phyloP scores from a whole-genome alignment of 2,329 filamentous ascomycete genomes.

The Diplocarpon rosae region DNA sequence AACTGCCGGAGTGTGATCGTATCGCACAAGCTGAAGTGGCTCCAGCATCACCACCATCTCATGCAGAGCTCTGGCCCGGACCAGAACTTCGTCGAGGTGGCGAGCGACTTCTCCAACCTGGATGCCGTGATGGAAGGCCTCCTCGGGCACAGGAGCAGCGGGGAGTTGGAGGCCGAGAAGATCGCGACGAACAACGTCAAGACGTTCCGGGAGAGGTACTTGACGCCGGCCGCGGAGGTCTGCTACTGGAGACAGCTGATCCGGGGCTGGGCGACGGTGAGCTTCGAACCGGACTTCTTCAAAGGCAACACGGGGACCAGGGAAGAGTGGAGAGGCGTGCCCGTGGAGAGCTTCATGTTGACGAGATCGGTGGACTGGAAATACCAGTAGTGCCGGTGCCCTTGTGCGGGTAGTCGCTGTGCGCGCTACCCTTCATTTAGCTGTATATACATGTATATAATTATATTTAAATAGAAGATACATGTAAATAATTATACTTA shows the following conservation, averaged over 20 bases:
- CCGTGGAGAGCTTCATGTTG: conserved; percentile 11
- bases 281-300: conserved; percentile 10
- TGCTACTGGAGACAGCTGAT: conserved; percentile 35
- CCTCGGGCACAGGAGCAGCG: conserved; percentile 29
- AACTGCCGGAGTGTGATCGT: conserved; percentile 10
- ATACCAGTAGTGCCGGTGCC: not conserved
- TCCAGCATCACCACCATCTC: conserved; percentile 10
- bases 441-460: too few relatives aligned
- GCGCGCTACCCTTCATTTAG: too few relatives aligned
- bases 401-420: too few relatives aligned
- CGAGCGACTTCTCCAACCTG: conserved; percentile 33
- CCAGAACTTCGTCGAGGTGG: conserved; percentile 39
- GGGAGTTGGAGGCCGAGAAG: conserved; percentile 29
- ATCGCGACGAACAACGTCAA: conserved; percentile 32
- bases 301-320: conserved; percentile 2
- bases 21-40: conserved; percentile 7
- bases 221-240: conserved; percentile 42
- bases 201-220: conserved; percentile 33
- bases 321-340: conserved; percentile 7
- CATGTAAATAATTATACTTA: too few relatives aligned
- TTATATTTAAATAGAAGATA: too few relatives aligned
- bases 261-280: conserved; percentile 11
- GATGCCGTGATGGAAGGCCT: conserved; percentile 30
- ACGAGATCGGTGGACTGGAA: conserved; percentile 2
- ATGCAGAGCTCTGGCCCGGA: conserved; percentile 29